Base-by-base conservation (phyloP, 441 rosid species). In the Jatropha podagrica region DNA sequence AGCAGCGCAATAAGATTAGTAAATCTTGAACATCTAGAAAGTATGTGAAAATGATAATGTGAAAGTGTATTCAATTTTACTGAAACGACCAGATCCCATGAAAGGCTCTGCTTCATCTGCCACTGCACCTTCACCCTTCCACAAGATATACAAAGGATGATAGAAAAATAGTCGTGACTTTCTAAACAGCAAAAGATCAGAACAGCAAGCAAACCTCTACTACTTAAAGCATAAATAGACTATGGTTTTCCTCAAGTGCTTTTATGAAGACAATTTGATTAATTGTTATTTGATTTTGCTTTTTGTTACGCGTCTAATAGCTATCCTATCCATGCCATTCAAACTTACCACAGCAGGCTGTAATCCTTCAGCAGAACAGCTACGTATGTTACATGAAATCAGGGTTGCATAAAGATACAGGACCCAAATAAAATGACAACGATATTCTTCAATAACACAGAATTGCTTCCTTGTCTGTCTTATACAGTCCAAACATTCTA, bases 21-120 rank as follows among this genome's bases (percentile, higher is more conserved):
- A 46, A 40, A 18, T 20, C 14, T 0, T 46, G 17, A 42, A 44
- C 7, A 70, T 44, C 69, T 48, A 13, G 32, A 32, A 26, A 38
- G 42, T 11, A 26, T 10, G 14, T 26, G 0, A 60, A 44, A 37
- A 65, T 78, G 23, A 26, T 46, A 54, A 66, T 37, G 78, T 13
- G 7, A 14, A 44, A 69, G 63, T 74, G 56, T 49, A 14, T 17
- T 69, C 40, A n/a, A 27, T 79, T 23, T 23, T 87, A 92, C 98
- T 97, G 59, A 94, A 84, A 42, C 94, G 93, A 65, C 97, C 92
- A 68, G 91, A 91, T 48, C 89, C 98, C 93, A 91, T 86, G 83
- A 92, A 89, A 63, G 97, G 91, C 80, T 94, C 98, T 41, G 95
- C 89, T 84, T 91, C 98, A 75, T 91, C 93, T 60, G 80, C 54